These are phyloP conservation scores for Arthroderma sp. DNA, from an alignment of 2,329 filamentous ascomycete species.

Conservation along the genomic window DNA sequence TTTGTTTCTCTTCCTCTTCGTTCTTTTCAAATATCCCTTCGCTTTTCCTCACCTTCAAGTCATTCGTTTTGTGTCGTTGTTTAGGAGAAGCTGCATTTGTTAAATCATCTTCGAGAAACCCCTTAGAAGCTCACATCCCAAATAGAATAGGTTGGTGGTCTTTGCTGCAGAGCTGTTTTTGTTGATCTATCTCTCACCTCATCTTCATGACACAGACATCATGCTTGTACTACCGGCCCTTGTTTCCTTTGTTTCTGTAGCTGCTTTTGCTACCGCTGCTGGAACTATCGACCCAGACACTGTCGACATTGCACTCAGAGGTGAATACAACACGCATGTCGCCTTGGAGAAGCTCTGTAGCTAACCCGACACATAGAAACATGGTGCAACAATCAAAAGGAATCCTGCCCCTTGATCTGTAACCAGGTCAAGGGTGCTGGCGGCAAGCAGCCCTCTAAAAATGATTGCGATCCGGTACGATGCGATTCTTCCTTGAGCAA, in stretches of 20 bases:
- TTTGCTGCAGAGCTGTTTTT: neutral
- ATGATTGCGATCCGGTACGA: conserved; percentile 30
- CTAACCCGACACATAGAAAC: conserved; percentile 18
- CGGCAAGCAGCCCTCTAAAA: conserved; percentile 19
- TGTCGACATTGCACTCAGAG: conserved; percentile 23
- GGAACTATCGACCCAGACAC: conserved; percentile 27
- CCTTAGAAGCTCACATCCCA: no score
- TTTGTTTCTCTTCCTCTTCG: neutral
- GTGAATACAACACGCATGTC: conserved; percentile 15
- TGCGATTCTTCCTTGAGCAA: neutral
- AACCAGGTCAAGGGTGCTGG: conserved; percentile 27
- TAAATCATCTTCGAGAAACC: no score
- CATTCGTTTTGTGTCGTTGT: neutral
- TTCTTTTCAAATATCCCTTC: neutral
- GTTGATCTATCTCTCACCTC: neutral
- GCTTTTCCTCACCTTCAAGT: neutral
- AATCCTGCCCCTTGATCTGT: conserved; percentile 34
- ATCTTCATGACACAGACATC: neutral
- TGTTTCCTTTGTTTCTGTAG: conserved; percentile 20
- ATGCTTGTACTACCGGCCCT: conserved; percentile 15
- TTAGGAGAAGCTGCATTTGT: no score
- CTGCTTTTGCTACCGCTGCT: conserved; percentile 18
- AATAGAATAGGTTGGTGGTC: no score
- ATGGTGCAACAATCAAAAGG: conserved; percentile 32
- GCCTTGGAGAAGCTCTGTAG: neutral